Conservation (phyloP, 2,329 filamentous ascomycete species). For the Escovopsis sp. region DNA sequence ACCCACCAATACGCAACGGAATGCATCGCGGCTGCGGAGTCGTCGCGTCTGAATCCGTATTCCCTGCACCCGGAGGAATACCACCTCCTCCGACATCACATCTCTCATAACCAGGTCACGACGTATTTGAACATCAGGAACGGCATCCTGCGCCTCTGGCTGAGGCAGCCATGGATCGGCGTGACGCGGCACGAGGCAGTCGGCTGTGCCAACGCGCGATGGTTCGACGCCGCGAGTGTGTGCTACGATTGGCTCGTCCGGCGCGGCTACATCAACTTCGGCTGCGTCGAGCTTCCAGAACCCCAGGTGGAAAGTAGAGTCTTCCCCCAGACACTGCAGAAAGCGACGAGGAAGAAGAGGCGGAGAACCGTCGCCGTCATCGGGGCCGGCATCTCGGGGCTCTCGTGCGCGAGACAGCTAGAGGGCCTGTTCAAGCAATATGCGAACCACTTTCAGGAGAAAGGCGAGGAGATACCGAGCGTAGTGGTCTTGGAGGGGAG, state of each 20-base stretch:
- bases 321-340: too few relatives aligned
- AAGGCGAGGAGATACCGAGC: constrained; percentile 53
- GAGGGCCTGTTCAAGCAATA: constrained; percentile 77
- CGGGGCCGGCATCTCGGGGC: constrained; percentile 84
- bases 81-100: constrained; percentile 59
- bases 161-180: constrained; percentile 67
- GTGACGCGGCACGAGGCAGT: constrained; percentile 76
- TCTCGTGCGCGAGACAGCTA: constrained; percentile 83
- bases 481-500: constrained; percentile 79
- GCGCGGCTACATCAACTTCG: constrained; percentile 91
- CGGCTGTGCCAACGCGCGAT: constrained; percentile 76
- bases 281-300: constrained; percentile 55
- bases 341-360: constrained; percentile 20
- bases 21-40: constrained; percentile 78
- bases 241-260: constrained; percentile 88
- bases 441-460: constrained; percentile 47
- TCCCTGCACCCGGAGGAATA: constrained; percentile 78
- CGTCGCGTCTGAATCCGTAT: constrained; percentile 80
- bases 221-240: constrained; percentile 77
- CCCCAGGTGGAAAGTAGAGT: constrained; percentile 25
- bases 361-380: constrained; percentile 71
- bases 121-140: constrained; percentile 95
- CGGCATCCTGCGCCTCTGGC: constrained; percentile 81
- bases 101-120: constrained; percentile 81
- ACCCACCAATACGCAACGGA: constrained; percentile 75